These are phyloP conservation scores for Malus hybrid DNA, from an alignment of 331 rosid species.

Conservation along the genomic window DNA sequence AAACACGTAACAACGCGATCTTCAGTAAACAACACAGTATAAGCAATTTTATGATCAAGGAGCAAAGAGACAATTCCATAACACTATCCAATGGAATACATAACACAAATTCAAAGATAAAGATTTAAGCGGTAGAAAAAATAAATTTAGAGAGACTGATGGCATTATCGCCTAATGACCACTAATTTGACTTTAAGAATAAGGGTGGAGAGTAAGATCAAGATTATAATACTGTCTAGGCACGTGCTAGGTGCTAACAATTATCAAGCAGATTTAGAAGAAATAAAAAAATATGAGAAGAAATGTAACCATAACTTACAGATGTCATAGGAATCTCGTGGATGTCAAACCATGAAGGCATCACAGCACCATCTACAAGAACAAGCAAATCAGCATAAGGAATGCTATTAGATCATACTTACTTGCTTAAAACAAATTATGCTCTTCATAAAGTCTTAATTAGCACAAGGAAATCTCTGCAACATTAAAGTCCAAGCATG, in stretches of 20 bases:
- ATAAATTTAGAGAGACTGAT: not conserved
- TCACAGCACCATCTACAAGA: constrained; percentile 46
- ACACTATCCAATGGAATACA: not conserved
- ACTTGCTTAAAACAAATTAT: not conserved
- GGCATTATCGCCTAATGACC: not conserved
- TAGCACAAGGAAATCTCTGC: not conserved
- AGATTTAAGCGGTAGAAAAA: not conserved
- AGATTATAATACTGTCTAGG: not conserved
- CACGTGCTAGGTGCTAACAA: not conserved
- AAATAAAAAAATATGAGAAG: not conserved
- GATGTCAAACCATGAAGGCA: constrained; percentile 82
- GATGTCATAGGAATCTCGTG: constrained; percentile 60
- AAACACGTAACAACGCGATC: not conserved
- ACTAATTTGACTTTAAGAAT: not conserved
- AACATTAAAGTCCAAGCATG: not conserved
- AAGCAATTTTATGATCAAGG: not conserved
- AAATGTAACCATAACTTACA: constrained; percentile 32
- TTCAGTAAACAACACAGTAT: not conserved
- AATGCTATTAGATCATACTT: no score
- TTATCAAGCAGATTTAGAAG: not conserved
- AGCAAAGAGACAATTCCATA: not conserved
- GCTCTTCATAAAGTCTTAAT: not conserved
- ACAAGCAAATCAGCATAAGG: constrained; percentile 3
- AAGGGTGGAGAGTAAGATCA: not conserved
- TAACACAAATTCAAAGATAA: not conserved